Conservation (phyloP, 176 grass and related monocot genomes). For the Dendrocalamus sinicus region DNA sequence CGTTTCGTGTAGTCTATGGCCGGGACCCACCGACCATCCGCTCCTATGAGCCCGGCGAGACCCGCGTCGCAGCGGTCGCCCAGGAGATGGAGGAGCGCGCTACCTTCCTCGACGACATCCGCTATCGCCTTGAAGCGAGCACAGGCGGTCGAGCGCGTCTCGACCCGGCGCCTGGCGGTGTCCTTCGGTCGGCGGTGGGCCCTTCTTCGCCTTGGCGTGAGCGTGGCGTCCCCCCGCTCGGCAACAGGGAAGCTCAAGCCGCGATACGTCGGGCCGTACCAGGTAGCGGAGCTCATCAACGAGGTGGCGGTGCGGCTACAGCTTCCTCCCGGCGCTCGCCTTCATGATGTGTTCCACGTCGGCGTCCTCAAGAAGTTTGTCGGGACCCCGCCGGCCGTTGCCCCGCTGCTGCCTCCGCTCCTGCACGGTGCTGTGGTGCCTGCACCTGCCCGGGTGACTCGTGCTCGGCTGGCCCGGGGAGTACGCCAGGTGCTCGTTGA, state of each 20-base stretch:
- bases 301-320: background rate
- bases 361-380: conserved; percentile 1
- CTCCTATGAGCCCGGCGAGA: background rate
- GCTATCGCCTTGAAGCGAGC: background rate
- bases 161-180: no score
- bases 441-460: background rate
- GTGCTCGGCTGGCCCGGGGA: background rate
- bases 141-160: background rate
- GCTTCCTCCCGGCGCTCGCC: background rate
- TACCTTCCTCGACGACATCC: background rate
- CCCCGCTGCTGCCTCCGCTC: background rate
- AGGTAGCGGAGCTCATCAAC: background rate
- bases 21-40: background rate
- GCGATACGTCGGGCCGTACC: background rate
- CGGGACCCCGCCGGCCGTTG: background rate
- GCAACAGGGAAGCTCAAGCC: background rate
- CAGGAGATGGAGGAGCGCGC: no score
- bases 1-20: background rate
- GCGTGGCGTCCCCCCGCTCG: no score
- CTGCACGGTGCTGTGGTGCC: background rate
- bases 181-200: background rate
- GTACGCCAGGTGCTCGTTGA: background rate
- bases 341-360: background rate
- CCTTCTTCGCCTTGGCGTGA: background rate
- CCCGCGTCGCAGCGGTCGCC: no score